phyloP scores from a whole-genome alignment of 2,329 filamentous ascomycete genomes.

The Ophiocordyceps camponoti-leonardi region DNA sequence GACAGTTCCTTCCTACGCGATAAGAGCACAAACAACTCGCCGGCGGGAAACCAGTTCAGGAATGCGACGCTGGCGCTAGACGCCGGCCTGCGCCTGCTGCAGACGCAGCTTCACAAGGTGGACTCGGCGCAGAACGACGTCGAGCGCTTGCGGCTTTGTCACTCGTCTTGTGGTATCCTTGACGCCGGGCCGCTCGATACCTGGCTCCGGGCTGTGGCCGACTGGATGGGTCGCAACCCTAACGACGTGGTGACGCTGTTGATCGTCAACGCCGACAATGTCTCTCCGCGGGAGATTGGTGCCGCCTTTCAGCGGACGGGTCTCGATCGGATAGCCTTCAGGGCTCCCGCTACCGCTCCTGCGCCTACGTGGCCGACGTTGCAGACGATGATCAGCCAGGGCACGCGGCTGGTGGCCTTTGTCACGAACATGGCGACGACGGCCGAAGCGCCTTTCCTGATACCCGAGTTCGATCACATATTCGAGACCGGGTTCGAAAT shows the following conservation, averaged over 20 bases:
- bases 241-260: constrained; percentile 63
- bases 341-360: constrained; percentile 25
- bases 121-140: constrained; percentile 15
- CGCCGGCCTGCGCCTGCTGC: constrained; percentile 53
- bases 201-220: constrained; percentile 48
- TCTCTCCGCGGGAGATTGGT: constrained; percentile 35
- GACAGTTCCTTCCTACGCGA: constrained; percentile 57
- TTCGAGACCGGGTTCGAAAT: constrained; percentile 62
- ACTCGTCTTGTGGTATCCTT: constrained; percentile 47
- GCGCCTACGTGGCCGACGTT: constrained; percentile 51
- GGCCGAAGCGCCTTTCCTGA: constrained; percentile 34
- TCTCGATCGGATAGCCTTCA: constrained; percentile 44
- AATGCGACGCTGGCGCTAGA: constrained; percentile 55
- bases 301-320: constrained; percentile 37
- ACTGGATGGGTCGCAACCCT: constrained; percentile 52
- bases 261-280: constrained; percentile 51
- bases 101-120: constrained; percentile 51
- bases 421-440: constrained; percentile 35
- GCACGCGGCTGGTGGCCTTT: constrained; percentile 52
- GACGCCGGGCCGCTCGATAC: constrained; percentile 48
- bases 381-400: constrained; percentile 45
- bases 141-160: constrained; percentile 46
- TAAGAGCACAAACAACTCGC: constrained; percentile 38
- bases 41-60: constrained; percentile 56
- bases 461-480: constrained; percentile 46